phyloP scores from a whole-genome alignment of 805 yeast species.

The Wickerhamiella qilinensis region DNA sequence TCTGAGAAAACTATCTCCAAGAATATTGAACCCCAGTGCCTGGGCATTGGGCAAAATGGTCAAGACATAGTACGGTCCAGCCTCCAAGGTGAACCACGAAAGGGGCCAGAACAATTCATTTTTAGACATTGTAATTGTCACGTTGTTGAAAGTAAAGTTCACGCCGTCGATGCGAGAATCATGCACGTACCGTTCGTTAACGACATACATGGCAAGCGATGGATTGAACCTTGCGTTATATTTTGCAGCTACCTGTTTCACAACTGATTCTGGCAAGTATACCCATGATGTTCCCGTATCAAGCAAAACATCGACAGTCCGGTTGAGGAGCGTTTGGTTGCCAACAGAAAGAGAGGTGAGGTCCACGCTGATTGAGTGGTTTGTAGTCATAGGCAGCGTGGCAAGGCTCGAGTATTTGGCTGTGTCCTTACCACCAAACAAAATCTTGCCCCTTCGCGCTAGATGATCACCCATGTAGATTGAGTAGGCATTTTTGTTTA shows the following conservation, averaged over 20 bases:
- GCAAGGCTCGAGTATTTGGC: constrained; percentile 40
- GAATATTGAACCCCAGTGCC: constrained; percentile 23
- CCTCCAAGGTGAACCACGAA: constrained; percentile 16
- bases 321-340: neutral
- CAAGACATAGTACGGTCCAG: constrained; percentile 15
- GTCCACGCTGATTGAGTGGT: constrained; percentile 12
- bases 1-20: constrained; percentile 44
- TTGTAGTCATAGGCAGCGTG: constrained; percentile 27
- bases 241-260: constrained; percentile 19
- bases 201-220: constrained; percentile 26
- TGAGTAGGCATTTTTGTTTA: constrained; percentile 41
- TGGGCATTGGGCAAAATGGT: constrained; percentile 16
- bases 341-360: constrained; percentile 11
- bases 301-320: constrained; percentile 25
- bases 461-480: constrained; percentile 34
- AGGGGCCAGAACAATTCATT: constrained; percentile 21
- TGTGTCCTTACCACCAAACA: constrained; percentile 62
- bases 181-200: constrained; percentile 22
- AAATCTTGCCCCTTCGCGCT: constrained; percentile 32
- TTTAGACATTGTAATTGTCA: constrained; percentile 31
- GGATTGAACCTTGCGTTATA: constrained; percentile 28
- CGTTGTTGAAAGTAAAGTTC: constrained; percentile 34
- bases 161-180: constrained; percentile 16
- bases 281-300: constrained; percentile 44
- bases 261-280: constrained; percentile 29